These are phyloP conservation scores for Verticillium isaacii DNA, from an alignment of 2,329 filamentous ascomycete genomes.

Conservation along the genomic window DNA sequence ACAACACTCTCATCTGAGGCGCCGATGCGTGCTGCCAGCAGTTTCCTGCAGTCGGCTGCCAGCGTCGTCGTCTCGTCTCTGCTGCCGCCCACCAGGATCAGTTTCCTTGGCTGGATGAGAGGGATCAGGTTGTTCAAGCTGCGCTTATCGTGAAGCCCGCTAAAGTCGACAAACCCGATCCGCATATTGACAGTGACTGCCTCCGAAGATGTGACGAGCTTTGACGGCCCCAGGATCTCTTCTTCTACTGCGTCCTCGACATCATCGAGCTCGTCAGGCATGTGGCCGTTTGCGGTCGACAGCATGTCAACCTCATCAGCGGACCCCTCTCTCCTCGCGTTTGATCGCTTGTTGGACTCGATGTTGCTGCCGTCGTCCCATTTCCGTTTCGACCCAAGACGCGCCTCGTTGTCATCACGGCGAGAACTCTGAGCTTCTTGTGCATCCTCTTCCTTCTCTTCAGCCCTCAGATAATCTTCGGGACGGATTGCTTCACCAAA, in stretches of 20 bases:
- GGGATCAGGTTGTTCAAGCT: slow-evolving; percentile 93
- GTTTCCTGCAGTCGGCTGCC: slow-evolving; percentile 72
- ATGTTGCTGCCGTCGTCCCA: slow-evolving; percentile 64
- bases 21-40: slow-evolving; percentile 44
- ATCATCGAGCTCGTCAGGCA: slow-evolving; percentile 52
- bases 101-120: slow-evolving; percentile 86
- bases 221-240: slow-evolving; percentile 62
- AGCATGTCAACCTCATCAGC: slow-evolving; percentile 39
- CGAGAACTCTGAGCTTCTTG: slow-evolving; percentile 49
- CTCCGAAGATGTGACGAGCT: slow-evolving; percentile 62
- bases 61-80: slow-evolving; percentile 73
- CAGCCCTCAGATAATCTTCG: slow-evolving; percentile 88
- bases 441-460: slow-evolving; percentile 77
- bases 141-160: slow-evolving; percentile 87
- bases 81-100: slow-evolving; percentile 84
- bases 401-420: slow-evolving; percentile 49
- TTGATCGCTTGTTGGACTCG: slow-evolving; percentile 56
- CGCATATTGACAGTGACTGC: slow-evolving; percentile 65
- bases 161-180: slow-evolving; percentile 86
- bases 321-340: slow-evolving; percentile 33
- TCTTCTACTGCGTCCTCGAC: slow-evolving; percentile 47
- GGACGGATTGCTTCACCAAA: slow-evolving; percentile 92
- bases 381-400: slow-evolving; percentile 86
- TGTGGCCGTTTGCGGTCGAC: slow-evolving; percentile 29
- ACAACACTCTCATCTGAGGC: slow-evolving; percentile 44